Evolutionary conservation across 768 basidiomycete genomes (phyloP), one percentile per base, ranked within the genome.

Genomic region (Cystofilobasidium macerans): DNA sequence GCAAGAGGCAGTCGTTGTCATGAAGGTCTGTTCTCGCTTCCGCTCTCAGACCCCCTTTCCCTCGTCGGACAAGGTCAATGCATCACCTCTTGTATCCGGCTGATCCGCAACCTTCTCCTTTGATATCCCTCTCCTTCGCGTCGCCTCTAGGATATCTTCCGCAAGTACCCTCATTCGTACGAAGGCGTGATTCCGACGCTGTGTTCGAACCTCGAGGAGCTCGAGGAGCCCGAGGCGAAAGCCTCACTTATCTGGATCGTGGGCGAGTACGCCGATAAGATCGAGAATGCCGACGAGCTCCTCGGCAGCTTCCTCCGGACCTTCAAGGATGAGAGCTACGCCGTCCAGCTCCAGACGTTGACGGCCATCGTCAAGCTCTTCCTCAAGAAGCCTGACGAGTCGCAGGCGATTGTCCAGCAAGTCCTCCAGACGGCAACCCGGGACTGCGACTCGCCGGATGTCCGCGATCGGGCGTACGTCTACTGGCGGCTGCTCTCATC

Each of bases 241-340:
- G 87, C 94, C 2, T 86, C 92, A 13, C 95, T 99, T 85, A 83
- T 99, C 36, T 99, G 95, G 95, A 90, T 98, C 72, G 78, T 98
- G 40, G 95, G 95, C 0, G 91, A 99, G 77, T 98, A 91, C 72
- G 88, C 95, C 36, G 84, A 98, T 75, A 82, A 86, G 78, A 97
- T 98, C 70, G 90, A 93, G 71, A 99, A 99, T 70, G 92, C 94
- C 3, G 90, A 89, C 74, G 93, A 97, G 71, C 80, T 99, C 28
- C 79, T 98, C 70, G 82, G 84, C 18, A 86, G 87, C 58, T 97
- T 95, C 74, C 87, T 99, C 26, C 89, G 94, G 64, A 81, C 86
- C 2, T 98, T 98, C 78, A 86, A 82, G 33, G 95, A 99, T 72
- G 95, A 99, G 76, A 85, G 88, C 9, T 89, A 93, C 73, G 85